These are phyloP conservation scores for Talaromyces borbonicus DNA, from an alignment of 495 filamentous ascomycete species.

Conservation along the genomic window DNA sequence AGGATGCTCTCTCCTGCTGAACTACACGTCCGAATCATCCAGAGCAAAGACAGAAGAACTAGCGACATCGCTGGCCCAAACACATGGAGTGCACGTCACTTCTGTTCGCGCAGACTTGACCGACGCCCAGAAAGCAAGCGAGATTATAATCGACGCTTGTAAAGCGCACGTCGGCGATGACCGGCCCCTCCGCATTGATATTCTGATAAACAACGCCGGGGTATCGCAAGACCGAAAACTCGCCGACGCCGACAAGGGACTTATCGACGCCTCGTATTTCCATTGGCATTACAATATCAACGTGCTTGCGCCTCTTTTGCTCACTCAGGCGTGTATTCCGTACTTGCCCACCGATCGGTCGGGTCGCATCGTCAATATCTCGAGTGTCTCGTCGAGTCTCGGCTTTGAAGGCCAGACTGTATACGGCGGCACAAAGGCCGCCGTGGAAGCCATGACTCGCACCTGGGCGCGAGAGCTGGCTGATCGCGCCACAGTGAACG, in stretches of 20 bases:
- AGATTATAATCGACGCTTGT: slow-evolving; percentile 25
- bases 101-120: slow-evolving; percentile 49
- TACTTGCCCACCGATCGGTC: slow-evolving; percentile 64
- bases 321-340: slow-evolving; percentile 59
- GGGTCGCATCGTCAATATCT: slow-evolving; percentile 74
- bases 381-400: slow-evolving; percentile 54
- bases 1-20: slow-evolving; percentile 58
- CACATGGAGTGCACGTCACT: slow-evolving; percentile 34
- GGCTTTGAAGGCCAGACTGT: slow-evolving; percentile 65
- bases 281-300: slow-evolving; percentile 68
- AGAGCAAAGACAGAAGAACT: slow-evolving; percentile 30
- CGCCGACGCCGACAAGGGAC: slow-evolving; percentile 40
- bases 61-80: slow-evolving; percentile 29
- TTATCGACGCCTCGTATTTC: slow-evolving; percentile 49
- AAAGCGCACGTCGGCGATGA: slow-evolving; percentile 43
- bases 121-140: slow-evolving; percentile 28
- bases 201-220: slow-evolving; percentile 85
- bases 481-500: slow-evolving; percentile 73
- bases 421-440: slow-evolving; percentile 85
- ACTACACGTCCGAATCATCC: slow-evolving; percentile 58
- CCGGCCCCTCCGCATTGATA: slow-evolving; percentile 60
- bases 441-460: slow-evolving; percentile 84
- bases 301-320: slow-evolving; percentile 73
- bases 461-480: slow-evolving; percentile 78
- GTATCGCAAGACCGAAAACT: slow-evolving; percentile 51